These are phyloP conservation scores for Colletotrichum liaoningense DNA, from an alignment of 2,329 filamentous ascomycete species.

Conservation along the genomic window DNA sequence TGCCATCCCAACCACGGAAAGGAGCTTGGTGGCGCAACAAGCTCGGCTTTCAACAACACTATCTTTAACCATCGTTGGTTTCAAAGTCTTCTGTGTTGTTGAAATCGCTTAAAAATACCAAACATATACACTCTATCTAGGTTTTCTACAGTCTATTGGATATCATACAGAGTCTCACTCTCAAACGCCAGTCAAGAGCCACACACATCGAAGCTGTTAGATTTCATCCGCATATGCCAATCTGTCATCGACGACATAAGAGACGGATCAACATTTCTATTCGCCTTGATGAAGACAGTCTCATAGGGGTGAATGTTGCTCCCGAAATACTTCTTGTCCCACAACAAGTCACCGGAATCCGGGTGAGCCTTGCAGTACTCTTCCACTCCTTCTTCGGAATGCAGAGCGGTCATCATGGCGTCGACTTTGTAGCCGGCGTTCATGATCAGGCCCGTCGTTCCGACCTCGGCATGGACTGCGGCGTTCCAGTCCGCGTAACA, in stretches of 20 bases:
- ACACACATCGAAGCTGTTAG: background rate
- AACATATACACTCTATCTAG: background rate
- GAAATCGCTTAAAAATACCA: background rate
- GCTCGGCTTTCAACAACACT: too few relatives aligned
- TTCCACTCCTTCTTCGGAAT: conserved; percentile 13
- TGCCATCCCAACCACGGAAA: too few relatives aligned
- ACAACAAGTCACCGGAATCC: conserved; percentile 40
- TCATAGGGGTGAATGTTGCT: conserved; percentile 50
- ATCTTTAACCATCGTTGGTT: background rate
- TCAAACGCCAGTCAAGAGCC: background rate
- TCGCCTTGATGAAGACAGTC: conserved; percentile 49
- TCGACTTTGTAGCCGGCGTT: conserved; percentile 47
- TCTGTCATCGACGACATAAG: background rate
- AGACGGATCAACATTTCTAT: conserved; percentile 39
- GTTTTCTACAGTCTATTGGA: background rate
- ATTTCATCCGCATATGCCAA: background rate
- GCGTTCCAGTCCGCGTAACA: conserved; percentile 42
- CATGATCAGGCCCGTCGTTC: conserved; percentile 43
- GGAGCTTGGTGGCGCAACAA: too few relatives aligned
- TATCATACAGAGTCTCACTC: background rate
- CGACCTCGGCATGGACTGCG: conserved; percentile 46
- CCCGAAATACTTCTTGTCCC: conserved; percentile 44
- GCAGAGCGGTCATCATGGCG: conserved; percentile 46
- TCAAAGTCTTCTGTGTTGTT: background rate
- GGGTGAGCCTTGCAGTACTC: conserved; percentile 20